Conservation (phyloP, 371 early-diverging fungal genomes). For the Mycotypha africana region DNA sequence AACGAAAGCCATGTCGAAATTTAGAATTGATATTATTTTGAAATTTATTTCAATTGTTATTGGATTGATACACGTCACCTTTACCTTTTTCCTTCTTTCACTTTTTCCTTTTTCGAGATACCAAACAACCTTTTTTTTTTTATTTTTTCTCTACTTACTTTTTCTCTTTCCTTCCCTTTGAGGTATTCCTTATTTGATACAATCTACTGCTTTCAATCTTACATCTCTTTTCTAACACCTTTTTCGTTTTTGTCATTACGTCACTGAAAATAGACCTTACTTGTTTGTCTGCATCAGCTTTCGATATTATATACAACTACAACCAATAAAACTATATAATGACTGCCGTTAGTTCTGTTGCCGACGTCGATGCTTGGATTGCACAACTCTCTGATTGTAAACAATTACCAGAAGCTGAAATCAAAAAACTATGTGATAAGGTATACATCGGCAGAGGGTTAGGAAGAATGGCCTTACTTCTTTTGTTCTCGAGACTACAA, state of each 20-base stretch:
- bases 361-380: slow-evolving; percentile 84
- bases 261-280: not conserved
- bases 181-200: too few species aligned
- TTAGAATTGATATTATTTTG: too few species aligned
- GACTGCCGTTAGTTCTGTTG: slow-evolving; percentile 40
- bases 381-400: slow-evolving; percentile 85
- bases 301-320: too few species aligned
- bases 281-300: too few species aligned
- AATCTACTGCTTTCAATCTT: not conserved
- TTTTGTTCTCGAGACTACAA: too few species aligned
- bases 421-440: slow-evolving; percentile 95
- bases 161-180: too few species aligned
- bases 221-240: not conserved
- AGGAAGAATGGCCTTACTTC: too few species aligned
- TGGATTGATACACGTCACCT: slow-evolving; percentile 1
- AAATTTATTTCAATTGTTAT: too few species aligned
- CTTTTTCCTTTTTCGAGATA: not conserved
- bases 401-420: slow-evolving; percentile 86
- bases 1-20: not conserved
- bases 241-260: too few species aligned
- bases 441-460: too few species aligned
- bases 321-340: slow-evolving; percentile 14
- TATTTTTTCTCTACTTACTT: too few species aligned
- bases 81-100: not conserved
- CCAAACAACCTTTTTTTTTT: not conserved